Evolutionary conservation across 2,329 filamentous ascomycete genomes (phyloP).

Genomic region (Alternaria infectoria): DNA sequence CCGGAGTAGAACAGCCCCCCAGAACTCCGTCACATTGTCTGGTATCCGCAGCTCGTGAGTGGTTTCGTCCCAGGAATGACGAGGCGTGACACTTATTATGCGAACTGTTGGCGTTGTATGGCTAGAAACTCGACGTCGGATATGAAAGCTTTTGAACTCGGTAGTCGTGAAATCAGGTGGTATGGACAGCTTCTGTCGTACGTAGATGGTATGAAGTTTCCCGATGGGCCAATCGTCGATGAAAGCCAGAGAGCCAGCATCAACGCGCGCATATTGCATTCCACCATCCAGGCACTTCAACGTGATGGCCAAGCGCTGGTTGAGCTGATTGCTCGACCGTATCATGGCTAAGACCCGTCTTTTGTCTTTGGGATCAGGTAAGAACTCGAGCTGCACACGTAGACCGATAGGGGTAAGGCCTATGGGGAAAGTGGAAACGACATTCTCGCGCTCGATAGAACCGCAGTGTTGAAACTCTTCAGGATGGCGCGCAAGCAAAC

Average conservation of each 20-base stretch:
- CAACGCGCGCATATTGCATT: conserved; percentile 44
- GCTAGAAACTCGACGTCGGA: conserved; percentile 23
- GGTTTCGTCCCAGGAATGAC: conserved; percentile 18
- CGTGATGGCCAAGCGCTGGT: conserved; percentile 31
- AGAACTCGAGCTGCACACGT: conserved; percentile 30
- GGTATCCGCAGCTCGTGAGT: conserved; percentile 26
- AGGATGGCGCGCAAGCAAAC: conserved; percentile 32
- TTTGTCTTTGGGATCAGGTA: conserved; percentile 22
- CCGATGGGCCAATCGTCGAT: conserved; percentile 46
- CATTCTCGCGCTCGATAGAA: conserved; percentile 29
- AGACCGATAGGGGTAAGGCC: conserved; percentile 30
- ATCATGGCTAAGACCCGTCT: conserved; percentile 25
- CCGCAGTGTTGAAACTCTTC: conserved; percentile 27
- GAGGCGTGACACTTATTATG: conserved; percentile 24
- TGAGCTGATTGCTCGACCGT: conserved; percentile 27
- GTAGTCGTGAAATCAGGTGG: conserved; percentile 27
- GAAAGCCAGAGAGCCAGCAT: conserved; percentile 61
- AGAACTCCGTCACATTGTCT: conserved; percentile 8
- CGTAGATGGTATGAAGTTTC: conserved; percentile 29
- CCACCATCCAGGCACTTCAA: conserved; percentile 28
- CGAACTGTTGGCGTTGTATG: conserved; percentile 23
- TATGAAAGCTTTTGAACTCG: conserved; percentile 28
- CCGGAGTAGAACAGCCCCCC: conserved; percentile 23
- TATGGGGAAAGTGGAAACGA: conserved; percentile 24
- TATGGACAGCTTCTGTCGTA: conserved; percentile 30